Evolutionary conservation across 73 alveolate genomes (phyloP), one percentile per base, ranked within the genome.

Genomic region (Breviolum minutum): DNA sequence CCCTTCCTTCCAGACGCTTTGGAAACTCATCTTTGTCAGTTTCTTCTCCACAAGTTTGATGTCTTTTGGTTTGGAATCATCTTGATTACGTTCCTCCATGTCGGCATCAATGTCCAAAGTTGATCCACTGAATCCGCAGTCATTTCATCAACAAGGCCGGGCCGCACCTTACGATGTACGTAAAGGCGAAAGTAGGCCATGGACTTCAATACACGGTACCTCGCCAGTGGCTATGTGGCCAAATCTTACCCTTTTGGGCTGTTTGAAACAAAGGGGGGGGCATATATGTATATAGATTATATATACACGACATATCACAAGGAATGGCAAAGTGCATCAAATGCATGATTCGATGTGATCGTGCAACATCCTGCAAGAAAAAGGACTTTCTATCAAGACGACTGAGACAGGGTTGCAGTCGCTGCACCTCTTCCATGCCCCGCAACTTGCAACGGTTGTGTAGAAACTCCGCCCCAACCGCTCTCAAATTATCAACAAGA

Each of bases 201-300:
- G 76, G 90, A 80, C 66, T 79, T 92, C 77, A 92, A 62, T 29
- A 92, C 81, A 6, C 97, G 89, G 97, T 92, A 92, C 97, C 97
- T 92, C 71, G 26, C 87, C 26, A 8, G 32, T 30, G 5, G 54
- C 54, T 40, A 40, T 3, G 54, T 40, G 54, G 3, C 54, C 5
- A 40, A 2, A 40, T 40, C 3, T 40, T 40, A 3, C 24, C 77
- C 77, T 68, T 68, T 40, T 40, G 5, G 54, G 54, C 54, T 40
- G 54, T 40, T 40, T 40, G 54, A 40, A 24, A 77, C 61, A 77
- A n/a, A n/a, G 10, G 63, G 24, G 20, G n/a, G 62, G n/a, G 7
- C 0, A 71, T 7, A 22, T 71, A 71, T 17, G 7, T 71, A 54
- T 11, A 0, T 71, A 71, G 5, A 22, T 7, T 2, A 71, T 5